A percentile compares a stretch with the other conserved stretches of the same genome.
phyloP scores from a whole-genome alignment of 2,329 filamentous ascomycete species.

The Ramularia collo-cygni region DNA sequence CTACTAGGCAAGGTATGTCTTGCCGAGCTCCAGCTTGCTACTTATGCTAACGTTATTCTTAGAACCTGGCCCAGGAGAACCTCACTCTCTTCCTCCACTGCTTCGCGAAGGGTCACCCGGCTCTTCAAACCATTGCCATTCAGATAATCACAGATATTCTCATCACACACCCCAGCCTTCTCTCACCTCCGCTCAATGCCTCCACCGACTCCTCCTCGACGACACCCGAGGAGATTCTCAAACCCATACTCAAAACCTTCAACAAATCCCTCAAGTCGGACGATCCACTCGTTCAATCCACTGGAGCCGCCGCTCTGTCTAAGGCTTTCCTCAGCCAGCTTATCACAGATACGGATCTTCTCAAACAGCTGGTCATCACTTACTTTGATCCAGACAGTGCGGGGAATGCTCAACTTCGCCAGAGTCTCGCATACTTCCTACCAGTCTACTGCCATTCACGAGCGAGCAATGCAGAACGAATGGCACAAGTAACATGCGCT shows the following conservation, averaged over 20 bases:
- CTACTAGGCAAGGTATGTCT: slow-evolving; percentile 67
- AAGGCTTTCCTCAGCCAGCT: slow-evolving; percentile 80
- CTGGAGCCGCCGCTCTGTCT: slow-evolving; percentile 71
- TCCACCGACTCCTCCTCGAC: slow-evolving; percentile 16
- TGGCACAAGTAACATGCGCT: slow-evolving; percentile 67
- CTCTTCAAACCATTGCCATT: slow-evolving; percentile 79
- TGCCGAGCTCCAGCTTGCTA: neutral
- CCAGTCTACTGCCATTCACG: slow-evolving; percentile 89
- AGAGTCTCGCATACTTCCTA: slow-evolving; percentile 86
- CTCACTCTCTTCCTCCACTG: slow-evolving; percentile 90
- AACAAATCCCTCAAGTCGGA: slow-evolving; percentile 71
- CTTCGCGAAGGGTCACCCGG: slow-evolving; percentile 85
- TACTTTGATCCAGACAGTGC: slow-evolving; percentile 82
- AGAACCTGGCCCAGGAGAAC: slow-evolving; percentile 85
- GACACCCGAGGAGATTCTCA: slow-evolving; percentile 36
- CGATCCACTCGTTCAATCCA: slow-evolving; percentile 68
- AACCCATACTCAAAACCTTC: slow-evolving; percentile 76
- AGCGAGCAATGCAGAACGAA: slow-evolving; percentile 71
- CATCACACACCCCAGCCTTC: slow-evolving; percentile 75
- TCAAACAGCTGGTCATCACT: slow-evolving; percentile 74
- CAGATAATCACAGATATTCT: slow-evolving; percentile 92
- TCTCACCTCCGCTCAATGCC: slow-evolving; percentile 44
- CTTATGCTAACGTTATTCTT: slow-evolving; percentile 10
- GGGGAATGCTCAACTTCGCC: slow-evolving; percentile 72
- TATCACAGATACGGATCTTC: slow-evolving; percentile 64